A percentile compares a stretch with the other conserved stretches of the same genome.
These are phyloP conservation scores for Thyridium curvatum DNA, from an alignment of 2,329 filamentous ascomycete species.

Conservation along the genomic window DNA sequence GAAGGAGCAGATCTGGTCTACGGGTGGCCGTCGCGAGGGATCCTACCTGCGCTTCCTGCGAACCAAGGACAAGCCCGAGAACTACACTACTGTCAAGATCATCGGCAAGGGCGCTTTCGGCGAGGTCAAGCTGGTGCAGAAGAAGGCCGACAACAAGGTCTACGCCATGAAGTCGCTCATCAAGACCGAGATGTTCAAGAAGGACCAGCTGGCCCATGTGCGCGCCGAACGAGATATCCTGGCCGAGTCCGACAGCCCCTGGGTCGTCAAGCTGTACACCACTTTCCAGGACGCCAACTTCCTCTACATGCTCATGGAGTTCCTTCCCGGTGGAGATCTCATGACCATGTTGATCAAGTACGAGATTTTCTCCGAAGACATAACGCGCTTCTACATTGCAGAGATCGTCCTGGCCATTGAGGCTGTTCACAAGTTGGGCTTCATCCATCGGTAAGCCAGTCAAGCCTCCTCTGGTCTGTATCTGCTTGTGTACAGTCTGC, in stretches of 20 bases:
- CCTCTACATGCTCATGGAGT: conserved; percentile 99
- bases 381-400: conserved; percentile 98
- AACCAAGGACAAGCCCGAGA: conserved; percentile 87
- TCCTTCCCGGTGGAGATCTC: conserved; percentile 92
- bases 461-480: not conserved
- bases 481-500: conserved; percentile 1
- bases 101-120: conserved; percentile 99
- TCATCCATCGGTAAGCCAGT: conserved; percentile 81
- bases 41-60: conserved; percentile 91
- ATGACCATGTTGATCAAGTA: conserved; percentile 99
- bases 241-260: conserved; percentile 97
- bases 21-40: conserved; percentile 80
- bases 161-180: conserved; percentile 98
- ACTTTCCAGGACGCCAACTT: conserved; percentile 97
- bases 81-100: conserved; percentile 95
- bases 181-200: conserved; percentile 99
- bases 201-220: conserved; percentile 95
- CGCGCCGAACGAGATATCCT: conserved; percentile 96
- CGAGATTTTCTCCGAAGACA: conserved; percentile 98
- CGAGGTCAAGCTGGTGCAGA: conserved; percentile 95
- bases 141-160: conserved; percentile 92
- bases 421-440: conserved; percentile 94
- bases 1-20: conserved; percentile 80
- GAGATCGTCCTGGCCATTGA: conserved; percentile 98
- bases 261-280: conserved; percentile 97